Evolutionary conservation across 345 rosid genomes (phyloP), one percentile per base, ranked within the genome.

Genomic region (Noccaea bulbosa): DNA sequence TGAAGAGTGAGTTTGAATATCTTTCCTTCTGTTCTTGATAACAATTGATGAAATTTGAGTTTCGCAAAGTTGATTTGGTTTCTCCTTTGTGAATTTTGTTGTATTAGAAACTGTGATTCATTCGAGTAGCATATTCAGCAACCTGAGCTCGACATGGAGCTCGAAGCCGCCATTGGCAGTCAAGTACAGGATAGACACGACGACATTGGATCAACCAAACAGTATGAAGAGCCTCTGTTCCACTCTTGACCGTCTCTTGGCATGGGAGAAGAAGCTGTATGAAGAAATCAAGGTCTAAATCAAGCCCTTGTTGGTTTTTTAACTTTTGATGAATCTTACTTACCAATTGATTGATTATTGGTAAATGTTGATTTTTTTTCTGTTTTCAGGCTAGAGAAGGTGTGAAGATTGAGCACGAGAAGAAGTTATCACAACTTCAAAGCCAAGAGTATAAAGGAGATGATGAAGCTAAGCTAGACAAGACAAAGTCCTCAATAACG

Each of bases 201-300:
- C 82, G 38, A 69, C 87, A 4, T 61, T 93, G 15, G 82, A 71
- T 59, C 84, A 78, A 76, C 73, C 86, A 8, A 84, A 82, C 27
- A 86, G 87, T 64, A 73, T 81, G 0, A 91, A 77, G 82, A 89
- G 98, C 49, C 96, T 93, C 41, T 93, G 91, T 72, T 84, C 96
- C 62, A 87, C 96, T 43, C 74, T 91, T 64, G 98, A 93, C 48
- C 86, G 92, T 75, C 88, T 93, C 45, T 83, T 87, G 82, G 98
- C 97, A 39, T 93, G 98, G 98, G 98, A 91, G 89, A 87, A 89
- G 83, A 93, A 93, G 77, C 90, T 91, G 14, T 93, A 87, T 47
- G 85, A 83, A 61, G 98, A 93, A 77, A 89, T 93, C 43, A 93
- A 93, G 98, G 98, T 91, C 55, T 71, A 8, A 10, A 30, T 22